phyloP scores from a whole-genome alignment of 2,329 filamentous ascomycete genomes.

The Alternaria consortialis region DNA sequence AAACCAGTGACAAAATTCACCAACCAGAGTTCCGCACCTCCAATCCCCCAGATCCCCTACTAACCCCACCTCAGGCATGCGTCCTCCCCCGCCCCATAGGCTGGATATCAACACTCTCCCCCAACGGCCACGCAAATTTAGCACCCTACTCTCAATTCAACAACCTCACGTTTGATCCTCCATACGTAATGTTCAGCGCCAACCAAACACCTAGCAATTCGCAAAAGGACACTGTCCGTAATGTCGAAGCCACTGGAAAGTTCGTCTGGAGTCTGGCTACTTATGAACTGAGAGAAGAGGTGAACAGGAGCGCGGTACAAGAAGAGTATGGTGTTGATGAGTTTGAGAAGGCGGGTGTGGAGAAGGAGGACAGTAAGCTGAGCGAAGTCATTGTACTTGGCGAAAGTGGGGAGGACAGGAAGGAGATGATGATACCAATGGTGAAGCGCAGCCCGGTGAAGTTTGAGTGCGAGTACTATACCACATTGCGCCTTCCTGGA shows the following conservation, averaged over 20 bases:
- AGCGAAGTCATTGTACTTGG: slow-evolving; percentile 40
- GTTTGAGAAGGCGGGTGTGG: slow-evolving; percentile 60
- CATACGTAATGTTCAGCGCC: slow-evolving; percentile 69
- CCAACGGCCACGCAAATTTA: slow-evolving; percentile 61
- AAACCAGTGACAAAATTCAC: background rate
- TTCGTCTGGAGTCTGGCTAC: slow-evolving; percentile 70
- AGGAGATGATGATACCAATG: slow-evolving; percentile 56
- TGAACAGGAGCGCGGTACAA: slow-evolving; percentile 65
- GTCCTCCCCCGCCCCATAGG: slow-evolving; percentile 69
- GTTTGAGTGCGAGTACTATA: slow-evolving; percentile 67
- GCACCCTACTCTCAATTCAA: slow-evolving; percentile 71
- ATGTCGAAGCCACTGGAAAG: slow-evolving; percentile 64
- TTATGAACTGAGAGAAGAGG: slow-evolving; percentile 63
- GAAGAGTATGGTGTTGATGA: slow-evolving; percentile 63
- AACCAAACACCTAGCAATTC: slow-evolving; percentile 61
- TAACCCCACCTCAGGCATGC: slow-evolving; percentile 55
- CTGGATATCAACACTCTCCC: slow-evolving; percentile 68
- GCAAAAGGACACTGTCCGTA: slow-evolving; percentile 67
- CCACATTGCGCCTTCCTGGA: slow-evolving; percentile 64
- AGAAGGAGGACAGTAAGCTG: slow-evolving; percentile 56
- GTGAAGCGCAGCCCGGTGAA: slow-evolving; percentile 64
- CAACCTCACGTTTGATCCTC: slow-evolving; percentile 70
- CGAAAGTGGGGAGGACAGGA: background rate
- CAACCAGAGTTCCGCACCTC: background rate
- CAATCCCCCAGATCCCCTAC: background rate